Base-by-base conservation (phyloP, 495 filamentous ascomycete species). In the Rhizodiscina lignyota region DNA sequence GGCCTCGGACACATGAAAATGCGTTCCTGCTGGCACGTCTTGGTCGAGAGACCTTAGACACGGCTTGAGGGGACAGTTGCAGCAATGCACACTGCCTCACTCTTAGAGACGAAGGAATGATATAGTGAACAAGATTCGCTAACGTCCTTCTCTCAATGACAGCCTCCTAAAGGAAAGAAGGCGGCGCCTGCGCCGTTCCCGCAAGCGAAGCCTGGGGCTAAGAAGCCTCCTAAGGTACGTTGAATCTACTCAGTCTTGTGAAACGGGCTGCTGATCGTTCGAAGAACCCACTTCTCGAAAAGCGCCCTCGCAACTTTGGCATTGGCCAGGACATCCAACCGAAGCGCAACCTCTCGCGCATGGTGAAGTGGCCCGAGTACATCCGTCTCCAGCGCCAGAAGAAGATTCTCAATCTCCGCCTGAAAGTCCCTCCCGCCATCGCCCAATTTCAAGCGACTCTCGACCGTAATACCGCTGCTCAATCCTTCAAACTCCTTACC, bases 121-220 rank as follows among this genome's bases (percentile, higher is more conserved):
- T 57, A 68, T 74, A 66, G 79, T 80, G 78, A 68, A 77, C 68
- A 59, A 66, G 64, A 73, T 73, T 78, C 71, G 76, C 81, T 91
- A 79, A 92, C 84, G 66, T 45, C 77, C 85, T 77, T 86, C 77
- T 85, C 91, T 97, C 89, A 86, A 97, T 97, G 91, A 94, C 68
- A 96, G 91, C 85, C 91, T 79, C 79, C 44, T 18, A 51, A 51
- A 34, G 40, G 83, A 69, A 94, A 89, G 78, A 92, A 87, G 67
- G 70, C 79, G 66, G 86, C 91, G 44, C 71, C 89, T 54, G 82
- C 89, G 65, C 91, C 91, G 51, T 94, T 92, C 77, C 84, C 87
- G 47, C 79, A 85, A 65, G 70, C 70, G 39, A 91, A 82, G 76
- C 83, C 89, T 66, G 82, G 82, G 54, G 54, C 70, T 50, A 96